phyloP scores from a whole-genome alignment of 345 rosid genomes.

The Eucalyptus curtisii region DNA sequence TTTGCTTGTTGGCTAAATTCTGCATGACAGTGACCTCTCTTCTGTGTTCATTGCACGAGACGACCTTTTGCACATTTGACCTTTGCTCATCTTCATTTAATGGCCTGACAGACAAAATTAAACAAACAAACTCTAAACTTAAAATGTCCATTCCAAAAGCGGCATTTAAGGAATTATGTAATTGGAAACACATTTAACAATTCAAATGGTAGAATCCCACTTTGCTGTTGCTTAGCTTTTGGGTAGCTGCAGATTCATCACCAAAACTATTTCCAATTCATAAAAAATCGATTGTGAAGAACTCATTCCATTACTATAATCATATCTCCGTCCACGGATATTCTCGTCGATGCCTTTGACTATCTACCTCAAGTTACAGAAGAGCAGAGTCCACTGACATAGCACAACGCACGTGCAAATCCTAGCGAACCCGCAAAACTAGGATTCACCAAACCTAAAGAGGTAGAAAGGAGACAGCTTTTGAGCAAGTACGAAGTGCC shows the following conservation, averaged over 20 bases:
- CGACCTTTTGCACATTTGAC: constrained; percentile 39
- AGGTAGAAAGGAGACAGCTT: neutral
- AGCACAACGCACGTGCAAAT: neutral
- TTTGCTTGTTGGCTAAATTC: constrained; percentile 67
- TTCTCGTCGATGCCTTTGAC: neutral
- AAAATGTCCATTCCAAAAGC: neutral
- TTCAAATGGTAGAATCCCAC: neutral
- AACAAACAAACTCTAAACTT: neutral
- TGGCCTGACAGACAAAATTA: constrained; percentile 28
- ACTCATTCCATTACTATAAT: neutral
- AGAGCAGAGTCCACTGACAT: neutral
- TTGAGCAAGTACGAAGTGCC: neutral
- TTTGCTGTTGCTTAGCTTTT: neutral
- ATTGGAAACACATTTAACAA: neutral
- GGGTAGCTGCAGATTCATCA: neutral
- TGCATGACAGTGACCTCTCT: constrained; percentile 76
- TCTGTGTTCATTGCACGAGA: constrained; percentile 62
- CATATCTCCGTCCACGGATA: neutral
- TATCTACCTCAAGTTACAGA: neutral
- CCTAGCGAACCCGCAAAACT: neutral
- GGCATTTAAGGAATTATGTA: neutral
- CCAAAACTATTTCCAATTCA: neutral
- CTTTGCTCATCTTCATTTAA: constrained; percentile 73
- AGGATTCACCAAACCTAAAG: neutral
- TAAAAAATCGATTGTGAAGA: neutral